Evolutionary conservation across 2,329 filamentous ascomycete genomes (phyloP).

Genomic region (Stagonosporopsis vannaccii): DNA sequence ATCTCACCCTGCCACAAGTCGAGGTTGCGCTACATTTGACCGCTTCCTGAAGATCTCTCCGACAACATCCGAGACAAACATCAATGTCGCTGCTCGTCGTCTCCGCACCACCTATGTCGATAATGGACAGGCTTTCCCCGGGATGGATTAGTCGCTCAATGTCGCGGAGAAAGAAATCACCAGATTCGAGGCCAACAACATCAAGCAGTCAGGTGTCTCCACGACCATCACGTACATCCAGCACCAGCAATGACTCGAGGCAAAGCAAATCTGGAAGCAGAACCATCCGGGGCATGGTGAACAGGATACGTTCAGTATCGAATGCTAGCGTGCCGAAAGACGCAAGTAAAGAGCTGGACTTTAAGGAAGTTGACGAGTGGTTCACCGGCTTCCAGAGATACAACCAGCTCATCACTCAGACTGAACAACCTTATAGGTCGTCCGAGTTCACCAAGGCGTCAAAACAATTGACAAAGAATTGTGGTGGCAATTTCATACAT

Average conservation of each 20-base stretch:
- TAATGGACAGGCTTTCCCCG: constrained; percentile 32
- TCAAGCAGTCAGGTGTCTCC: constrained; percentile 26
- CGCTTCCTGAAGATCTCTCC: background rate
- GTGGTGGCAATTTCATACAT: constrained; percentile 40
- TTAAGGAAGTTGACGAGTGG: constrained; percentile 41
- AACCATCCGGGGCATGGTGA: constrained; percentile 33
- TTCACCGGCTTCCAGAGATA: constrained; percentile 41
- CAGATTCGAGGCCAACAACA: constrained; percentile 26
- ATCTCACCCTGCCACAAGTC: background rate
- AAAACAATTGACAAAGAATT: constrained; percentile 37
- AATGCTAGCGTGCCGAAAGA: constrained; percentile 30
- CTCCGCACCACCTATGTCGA: constrained; percentile 29
- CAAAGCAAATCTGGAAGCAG: constrained; percentile 29
- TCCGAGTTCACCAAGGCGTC: constrained; percentile 33
- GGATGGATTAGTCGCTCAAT: constrained; percentile 33
- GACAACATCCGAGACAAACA: background rate
- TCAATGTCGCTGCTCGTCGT: constrained; percentile 40
- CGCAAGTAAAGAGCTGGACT: constrained; percentile 29
- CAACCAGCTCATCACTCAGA: constrained; percentile 39
- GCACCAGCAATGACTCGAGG: constrained; percentile 37
- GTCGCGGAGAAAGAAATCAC: constrained; percentile 23
- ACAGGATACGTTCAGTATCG: constrained; percentile 39
- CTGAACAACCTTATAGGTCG: constrained; percentile 18
- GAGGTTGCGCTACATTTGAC: background rate
- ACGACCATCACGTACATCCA: constrained; percentile 28